Evolutionary conservation across 163 green algal genomes (phyloP), one percentile per base, ranked within the genome.

Genomic region (Scenedesmus sp.): DNA sequence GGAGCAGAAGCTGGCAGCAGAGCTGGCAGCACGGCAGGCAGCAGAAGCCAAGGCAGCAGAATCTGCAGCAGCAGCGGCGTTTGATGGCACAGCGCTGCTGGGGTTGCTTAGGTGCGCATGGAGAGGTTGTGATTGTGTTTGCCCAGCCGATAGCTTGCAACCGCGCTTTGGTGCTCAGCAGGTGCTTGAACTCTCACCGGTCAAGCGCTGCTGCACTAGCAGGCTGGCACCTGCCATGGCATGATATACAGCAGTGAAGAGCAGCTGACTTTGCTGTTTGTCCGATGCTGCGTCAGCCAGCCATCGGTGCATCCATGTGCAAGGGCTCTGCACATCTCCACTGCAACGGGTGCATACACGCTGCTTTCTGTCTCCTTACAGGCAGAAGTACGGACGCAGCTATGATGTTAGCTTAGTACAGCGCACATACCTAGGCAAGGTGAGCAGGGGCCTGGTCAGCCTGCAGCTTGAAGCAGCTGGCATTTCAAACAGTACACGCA

Each of bases 381-480:
- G 74, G 87, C 23, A 86, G 12, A 96, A 94, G 92, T 96, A 92
- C 86, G 90, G 88, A 1, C 87, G 92, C 10, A 93, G 85, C 15
- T 96, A 95, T 74, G 94, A 96, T 85, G 77, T 96, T 2, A 92
- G 66, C 34, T 66, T 96, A 12, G 94, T 94, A 54, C 77, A 89
- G 60, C 88, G 94, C 46, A 88, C 81, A 7, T 95, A 93, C 60
- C 12, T 93, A 4, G 93, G 93, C 3, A 86, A 79, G 46, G 70
- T 79, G 70, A 6, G 70, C 34, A 46, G 34, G 34, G 34, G 34
- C 34, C 34, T 79, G 23, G 23, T 13, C 6, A 8, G 70, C 13
- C 23, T 16, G 70, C 70, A 52, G 70, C 5, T 52, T 18, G 34
- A 46, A 46, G 34, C 34, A 0, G 34, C 34, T 46, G 34, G 34